These are phyloP conservation scores for Ustilago tritici DNA, from an alignment of 1,284 basidiomycete species.

Conservation along the genomic window DNA sequence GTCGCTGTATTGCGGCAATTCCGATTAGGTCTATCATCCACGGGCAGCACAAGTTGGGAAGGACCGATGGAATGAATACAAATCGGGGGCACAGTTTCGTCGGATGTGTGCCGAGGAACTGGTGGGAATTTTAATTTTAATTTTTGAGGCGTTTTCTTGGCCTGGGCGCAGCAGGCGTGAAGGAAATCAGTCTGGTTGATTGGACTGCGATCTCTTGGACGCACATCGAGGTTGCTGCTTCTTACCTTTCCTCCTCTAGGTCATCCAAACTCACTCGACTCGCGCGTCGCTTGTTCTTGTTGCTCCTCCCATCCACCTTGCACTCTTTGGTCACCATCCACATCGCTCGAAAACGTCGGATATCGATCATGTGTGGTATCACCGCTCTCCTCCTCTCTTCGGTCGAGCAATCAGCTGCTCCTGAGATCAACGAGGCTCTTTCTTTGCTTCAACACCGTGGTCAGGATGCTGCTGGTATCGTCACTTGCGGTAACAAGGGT, in stretches of 20 bases:
- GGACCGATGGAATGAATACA: not conserved
- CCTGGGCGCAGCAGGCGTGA: not conserved
- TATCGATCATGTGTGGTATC: conserved; percentile 66
- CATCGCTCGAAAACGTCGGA: not conserved
- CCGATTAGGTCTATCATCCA: not conserved
- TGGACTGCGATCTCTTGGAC: not conserved
- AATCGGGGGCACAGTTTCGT: conserved; percentile 6
- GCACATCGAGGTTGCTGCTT: conserved; percentile 5
- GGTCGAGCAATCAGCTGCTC: conserved; percentile 51
- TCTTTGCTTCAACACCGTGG: conserved; percentile 73
- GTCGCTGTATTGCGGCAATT: not conserved
- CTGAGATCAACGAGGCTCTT: conserved; percentile 70
- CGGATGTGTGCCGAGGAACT: not conserved
- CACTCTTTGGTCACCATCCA: not conserved
- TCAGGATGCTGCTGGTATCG: conserved; percentile 97
- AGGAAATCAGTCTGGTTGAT: not conserved
- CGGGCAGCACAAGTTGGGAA: not conserved
- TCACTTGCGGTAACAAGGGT: conserved; percentile 94
- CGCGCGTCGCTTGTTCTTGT: conserved; percentile 24
- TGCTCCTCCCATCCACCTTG: not conserved
- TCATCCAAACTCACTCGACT: conserved; percentile 33
- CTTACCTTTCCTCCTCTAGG: conserved; percentile 35
- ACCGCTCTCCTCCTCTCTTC: conserved; percentile 65
- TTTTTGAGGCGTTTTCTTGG: too few relatives aligned
- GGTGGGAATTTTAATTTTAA: too few relatives aligned